Base-by-base conservation (phyloP, 1,284 basidiomycete species). In the Ganoderma sinense region DNA sequence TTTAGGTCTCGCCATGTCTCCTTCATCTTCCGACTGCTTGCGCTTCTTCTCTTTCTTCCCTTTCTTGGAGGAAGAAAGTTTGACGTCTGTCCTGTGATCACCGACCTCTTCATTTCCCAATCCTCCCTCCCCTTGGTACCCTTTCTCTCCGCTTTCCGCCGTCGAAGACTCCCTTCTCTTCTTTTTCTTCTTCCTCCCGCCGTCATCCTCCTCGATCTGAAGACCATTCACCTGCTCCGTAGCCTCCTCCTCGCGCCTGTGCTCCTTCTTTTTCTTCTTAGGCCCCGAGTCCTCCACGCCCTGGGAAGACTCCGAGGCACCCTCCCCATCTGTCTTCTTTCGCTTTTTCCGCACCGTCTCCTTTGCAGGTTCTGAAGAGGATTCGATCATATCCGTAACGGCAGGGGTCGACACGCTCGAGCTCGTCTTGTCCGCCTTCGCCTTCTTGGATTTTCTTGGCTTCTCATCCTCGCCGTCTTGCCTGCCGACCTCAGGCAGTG, bases 221-320 rank as follows among this genome's bases (percentile, higher is more conserved):
- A 18, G 16, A 39, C 16, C 61, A 8, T 31, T 26, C 62, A 10
- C 53, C 63, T 77, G 67, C 67, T 66, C 56, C 20, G n/a, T 56
- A 51, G 43, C 56, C 72, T 69, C 71, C 75, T 78, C 66, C 65
- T 66, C 68, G 45, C 62, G 63, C 29, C 53, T 72, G 26, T 70
- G 69, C 45, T 75, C 74, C 70, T 76, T 76, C 58, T 72, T 71
- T 69, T 76, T 77, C 72, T 74, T 69, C 69, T 70, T 55, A 41
- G 53, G 41, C 26, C 67, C n/a, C 1, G 36, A 36, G 20, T 18
- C 45, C 36, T 70, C 66, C 18, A 33, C 11, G 31, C 66, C 3
- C 64, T 51, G 31, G 41, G 40, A 48, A n/a, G n/a, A 14, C 13
- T 58, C 66, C 23, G n/a, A 16, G 18, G 2, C 40, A 26, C 63